A percentile compares a stretch with the other conserved stretches of the same genome.
Conservation (phyloP, 768 basidiomycete genomes). For the Boletus vermiculosoides region DNA sequence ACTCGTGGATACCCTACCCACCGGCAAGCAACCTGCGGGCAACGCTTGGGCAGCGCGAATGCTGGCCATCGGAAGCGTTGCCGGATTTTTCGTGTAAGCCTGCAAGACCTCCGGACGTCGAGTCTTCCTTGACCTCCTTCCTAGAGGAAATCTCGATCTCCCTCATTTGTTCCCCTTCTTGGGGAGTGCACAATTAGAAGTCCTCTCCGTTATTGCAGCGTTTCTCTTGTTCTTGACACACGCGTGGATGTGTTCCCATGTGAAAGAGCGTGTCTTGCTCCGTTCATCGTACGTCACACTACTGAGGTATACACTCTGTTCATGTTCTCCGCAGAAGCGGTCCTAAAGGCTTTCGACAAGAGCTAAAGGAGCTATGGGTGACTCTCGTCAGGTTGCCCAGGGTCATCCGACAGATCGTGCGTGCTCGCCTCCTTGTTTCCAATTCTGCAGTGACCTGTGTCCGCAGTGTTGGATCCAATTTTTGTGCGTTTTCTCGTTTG, state of each 20-base stretch:
- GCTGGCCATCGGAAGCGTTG: conserved; percentile 81
- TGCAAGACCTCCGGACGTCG: background rate
- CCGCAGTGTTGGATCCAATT: conserved; percentile 74
- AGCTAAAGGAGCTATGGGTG: conserved; percentile 67
- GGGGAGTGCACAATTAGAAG: conserved; percentile 77
- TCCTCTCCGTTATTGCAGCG: conserved; percentile 73
- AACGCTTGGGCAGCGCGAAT: conserved; percentile 98
- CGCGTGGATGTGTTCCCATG: conserved; percentile 52
- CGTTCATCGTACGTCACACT: conserved; percentile 29
- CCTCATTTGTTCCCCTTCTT: conserved; percentile 67
- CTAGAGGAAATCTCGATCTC: conserved; percentile 79
- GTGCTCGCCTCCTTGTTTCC: conserved; percentile 30
- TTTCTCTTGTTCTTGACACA: conserved; percentile 68
- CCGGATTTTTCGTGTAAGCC: conserved; percentile 84
- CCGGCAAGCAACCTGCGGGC: conserved; percentile 72
- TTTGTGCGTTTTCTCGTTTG: conserved; percentile 51
- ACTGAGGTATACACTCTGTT: background rate
- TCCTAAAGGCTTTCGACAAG: conserved; percentile 34
- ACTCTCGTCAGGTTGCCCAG: conserved; percentile 69
- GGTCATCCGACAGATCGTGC: conserved; percentile 77
- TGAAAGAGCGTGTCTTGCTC: conserved; percentile 76
- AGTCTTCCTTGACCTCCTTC: background rate
- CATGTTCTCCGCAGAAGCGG: conserved; percentile 14
- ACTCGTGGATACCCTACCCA: conserved; percentile 80
- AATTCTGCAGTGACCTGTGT: conserved; percentile 7